phyloP scores from a whole-genome alignment of 2,329 filamentous ascomycete genomes.

The Colletotrichum abscissum region DNA sequence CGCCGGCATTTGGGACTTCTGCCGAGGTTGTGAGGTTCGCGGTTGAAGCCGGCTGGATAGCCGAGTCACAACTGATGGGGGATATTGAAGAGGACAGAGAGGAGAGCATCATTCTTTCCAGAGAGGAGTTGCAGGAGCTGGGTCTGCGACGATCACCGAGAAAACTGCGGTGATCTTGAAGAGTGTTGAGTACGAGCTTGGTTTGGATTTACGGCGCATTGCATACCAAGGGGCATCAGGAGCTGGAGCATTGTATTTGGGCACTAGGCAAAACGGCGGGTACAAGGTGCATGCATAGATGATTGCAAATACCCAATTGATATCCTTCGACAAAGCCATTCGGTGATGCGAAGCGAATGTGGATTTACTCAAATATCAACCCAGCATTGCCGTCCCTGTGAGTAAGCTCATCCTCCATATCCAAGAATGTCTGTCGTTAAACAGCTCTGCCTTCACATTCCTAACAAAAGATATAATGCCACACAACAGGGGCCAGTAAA shows the following conservation, averaged over 20 bases:
- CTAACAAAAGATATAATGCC: too few relatives aligned
- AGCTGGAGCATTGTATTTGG: neutral
- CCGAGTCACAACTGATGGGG: constrained; percentile 61
- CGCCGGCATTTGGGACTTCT: constrained; percentile 65
- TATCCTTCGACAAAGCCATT: neutral
- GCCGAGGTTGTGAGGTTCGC: constrained; percentile 68
- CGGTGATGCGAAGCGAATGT: too few relatives aligned
- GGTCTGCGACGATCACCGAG: constrained; percentile 20
- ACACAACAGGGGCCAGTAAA: too few relatives aligned
- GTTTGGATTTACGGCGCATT: neutral
- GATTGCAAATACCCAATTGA: neutral
- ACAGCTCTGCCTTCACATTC: too few relatives aligned
- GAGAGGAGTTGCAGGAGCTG: constrained; percentile 41
- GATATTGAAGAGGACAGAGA: constrained; percentile 44
- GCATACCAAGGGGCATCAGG: constrained; percentile 1
- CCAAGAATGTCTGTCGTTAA: too few relatives aligned
- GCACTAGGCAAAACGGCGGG: neutral
- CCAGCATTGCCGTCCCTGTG: too few relatives aligned
- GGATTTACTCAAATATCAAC: too few relatives aligned
- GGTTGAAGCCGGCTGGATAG: constrained; percentile 68
- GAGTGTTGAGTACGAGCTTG: neutral
- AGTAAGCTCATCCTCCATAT: too few relatives aligned
- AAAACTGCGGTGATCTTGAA: neutral
- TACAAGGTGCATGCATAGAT: neutral
- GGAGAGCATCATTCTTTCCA: constrained; percentile 53